These are phyloP conservation scores for Leishmania martiniquensis DNA, from an alignment of 208 protist species.

Conservation along the genomic window DNA sequence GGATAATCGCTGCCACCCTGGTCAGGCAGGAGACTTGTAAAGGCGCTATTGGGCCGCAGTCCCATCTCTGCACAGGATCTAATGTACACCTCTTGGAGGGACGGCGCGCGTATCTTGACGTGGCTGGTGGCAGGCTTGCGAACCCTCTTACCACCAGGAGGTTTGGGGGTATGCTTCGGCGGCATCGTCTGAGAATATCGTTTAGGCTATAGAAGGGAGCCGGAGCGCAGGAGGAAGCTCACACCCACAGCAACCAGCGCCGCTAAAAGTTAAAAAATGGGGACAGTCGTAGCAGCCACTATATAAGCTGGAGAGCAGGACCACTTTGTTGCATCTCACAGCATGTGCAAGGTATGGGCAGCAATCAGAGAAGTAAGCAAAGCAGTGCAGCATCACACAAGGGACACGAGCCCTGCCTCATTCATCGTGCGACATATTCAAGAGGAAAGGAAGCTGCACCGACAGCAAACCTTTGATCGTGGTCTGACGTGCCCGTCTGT, in stretches of 20 bases:
- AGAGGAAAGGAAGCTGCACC: neutral
- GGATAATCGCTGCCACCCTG: slow-evolving; percentile 40
- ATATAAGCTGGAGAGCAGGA: neutral
- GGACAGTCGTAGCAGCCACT: neutral
- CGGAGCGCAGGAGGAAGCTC: neutral
- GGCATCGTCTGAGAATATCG: slow-evolving; percentile 15
- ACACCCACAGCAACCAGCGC: neutral
- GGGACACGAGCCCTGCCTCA: neutral
- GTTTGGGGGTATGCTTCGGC: slow-evolving; percentile 21
- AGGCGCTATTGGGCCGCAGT: slow-evolving; percentile 73
- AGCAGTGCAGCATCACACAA: neutral
- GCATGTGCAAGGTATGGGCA: neutral
- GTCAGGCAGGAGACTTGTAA: slow-evolving; percentile 64
- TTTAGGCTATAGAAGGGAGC: neutral
- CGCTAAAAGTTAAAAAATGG: neutral
- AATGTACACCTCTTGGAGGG: slow-evolving; percentile 79
- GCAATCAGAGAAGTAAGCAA: neutral
- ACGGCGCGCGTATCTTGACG: slow-evolving; percentile 27
- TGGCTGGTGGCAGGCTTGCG: slow-evolving; percentile 8
- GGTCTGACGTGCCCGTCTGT: neutral
- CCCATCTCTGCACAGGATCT: slow-evolving; percentile 72
- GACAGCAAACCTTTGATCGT: neutral
- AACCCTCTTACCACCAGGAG: slow-evolving; percentile 22
- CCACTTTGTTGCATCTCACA: neutral
- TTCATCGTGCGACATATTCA: neutral